phyloP scores from a whole-genome alignment of 163 green algal species.

The Coccomyxa subellipsoidea region DNA sequence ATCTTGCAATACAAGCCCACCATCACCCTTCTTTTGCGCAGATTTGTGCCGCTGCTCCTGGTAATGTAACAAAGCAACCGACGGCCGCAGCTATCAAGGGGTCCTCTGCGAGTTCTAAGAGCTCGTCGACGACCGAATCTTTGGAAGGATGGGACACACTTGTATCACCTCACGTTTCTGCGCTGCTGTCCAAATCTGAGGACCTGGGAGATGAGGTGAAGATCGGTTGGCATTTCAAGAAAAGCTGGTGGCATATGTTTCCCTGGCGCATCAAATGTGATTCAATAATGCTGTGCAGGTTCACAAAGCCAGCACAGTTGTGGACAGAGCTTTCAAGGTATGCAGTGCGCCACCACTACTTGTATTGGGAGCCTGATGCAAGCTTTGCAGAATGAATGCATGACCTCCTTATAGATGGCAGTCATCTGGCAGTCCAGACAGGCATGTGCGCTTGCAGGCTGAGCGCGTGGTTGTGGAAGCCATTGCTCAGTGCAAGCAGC shows the following conservation, averaged over 20 bases:
- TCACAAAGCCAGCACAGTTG: conserved; percentile 15
- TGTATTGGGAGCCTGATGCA: too few relatives aligned
- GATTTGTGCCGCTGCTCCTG: background rate
- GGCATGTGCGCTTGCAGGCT: conserved; percentile 1
- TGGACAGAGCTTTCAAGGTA: conserved; percentile 34
- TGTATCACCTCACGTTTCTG: background rate
- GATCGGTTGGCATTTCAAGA: too few relatives aligned
- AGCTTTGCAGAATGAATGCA: too few relatives aligned
- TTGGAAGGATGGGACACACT: background rate
- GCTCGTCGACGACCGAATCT: background rate
- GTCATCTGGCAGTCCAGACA: too few relatives aligned
- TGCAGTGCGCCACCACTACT: too few relatives aligned
- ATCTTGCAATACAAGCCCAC: background rate
- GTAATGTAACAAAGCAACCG: background rate
- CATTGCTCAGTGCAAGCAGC: conserved; percentile 46
- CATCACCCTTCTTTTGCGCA: background rate
- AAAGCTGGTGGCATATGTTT: background rate
- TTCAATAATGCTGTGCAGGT: conserved; percentile 8
- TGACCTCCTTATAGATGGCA: background rate
- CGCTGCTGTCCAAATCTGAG: background rate
- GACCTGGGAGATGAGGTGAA: background rate
- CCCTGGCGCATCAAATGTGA: conserved; percentile 38
- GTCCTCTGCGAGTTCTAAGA: background rate
- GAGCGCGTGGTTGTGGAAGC: conserved; percentile 37
- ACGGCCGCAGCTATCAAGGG: background rate